These are phyloP conservation scores for Xylariaceae sp. DNA, from an alignment of 2,329 filamentous ascomycete genomes.

Conservation along the genomic window DNA sequence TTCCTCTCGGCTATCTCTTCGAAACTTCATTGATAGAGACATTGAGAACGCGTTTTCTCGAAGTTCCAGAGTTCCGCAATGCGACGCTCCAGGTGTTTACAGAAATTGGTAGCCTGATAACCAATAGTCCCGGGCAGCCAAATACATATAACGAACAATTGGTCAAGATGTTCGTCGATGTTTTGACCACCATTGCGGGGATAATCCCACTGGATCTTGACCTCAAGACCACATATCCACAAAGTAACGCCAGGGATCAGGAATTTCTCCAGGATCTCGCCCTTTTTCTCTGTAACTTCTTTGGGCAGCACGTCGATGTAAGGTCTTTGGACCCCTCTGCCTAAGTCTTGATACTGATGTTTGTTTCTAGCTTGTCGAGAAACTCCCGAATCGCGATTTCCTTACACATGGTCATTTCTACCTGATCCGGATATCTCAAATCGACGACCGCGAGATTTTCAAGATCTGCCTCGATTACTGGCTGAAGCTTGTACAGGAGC, in stretches of 20 bases:
- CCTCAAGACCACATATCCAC: conserved; percentile 83
- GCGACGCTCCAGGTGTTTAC: conserved; percentile 94
- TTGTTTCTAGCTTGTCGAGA: conserved; percentile 71
- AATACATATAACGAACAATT: conserved; percentile 90
- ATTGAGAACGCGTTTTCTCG: conserved; percentile 83
- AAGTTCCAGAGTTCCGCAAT: conserved; percentile 92
- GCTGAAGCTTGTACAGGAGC: conserved; percentile 95
- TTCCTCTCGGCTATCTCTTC: conserved; percentile 96
- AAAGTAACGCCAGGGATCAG: conserved; percentile 88
- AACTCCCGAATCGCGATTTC: conserved; percentile 89
- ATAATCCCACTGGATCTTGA: conserved; percentile 90
- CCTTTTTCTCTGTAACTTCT: conserved; percentile 95
- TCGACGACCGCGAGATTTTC: conserved; percentile 98
- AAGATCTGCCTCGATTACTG: conserved; percentile 99
- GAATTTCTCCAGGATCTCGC: conserved; percentile 97
- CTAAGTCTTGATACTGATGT: conserved; percentile 14
- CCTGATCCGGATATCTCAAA: conserved; percentile 95
- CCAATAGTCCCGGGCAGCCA: conserved; percentile 60
- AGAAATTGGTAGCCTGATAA: conserved; percentile 91
- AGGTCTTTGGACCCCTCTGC: conserved; percentile 21
- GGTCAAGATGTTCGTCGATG: conserved; percentile 97
- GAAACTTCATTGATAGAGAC: conserved; percentile 96
- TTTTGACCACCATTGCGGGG: conserved; percentile 82
- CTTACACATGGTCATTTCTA: conserved; percentile 97
- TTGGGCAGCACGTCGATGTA: conserved; percentile 83